A percentile compares a stretch with the other conserved stretches of the same genome.
These are phyloP conservation scores for Gloeopeniophorella convolvens DNA, from an alignment of 768 basidiomycete genomes.

Conservation along the genomic window DNA sequence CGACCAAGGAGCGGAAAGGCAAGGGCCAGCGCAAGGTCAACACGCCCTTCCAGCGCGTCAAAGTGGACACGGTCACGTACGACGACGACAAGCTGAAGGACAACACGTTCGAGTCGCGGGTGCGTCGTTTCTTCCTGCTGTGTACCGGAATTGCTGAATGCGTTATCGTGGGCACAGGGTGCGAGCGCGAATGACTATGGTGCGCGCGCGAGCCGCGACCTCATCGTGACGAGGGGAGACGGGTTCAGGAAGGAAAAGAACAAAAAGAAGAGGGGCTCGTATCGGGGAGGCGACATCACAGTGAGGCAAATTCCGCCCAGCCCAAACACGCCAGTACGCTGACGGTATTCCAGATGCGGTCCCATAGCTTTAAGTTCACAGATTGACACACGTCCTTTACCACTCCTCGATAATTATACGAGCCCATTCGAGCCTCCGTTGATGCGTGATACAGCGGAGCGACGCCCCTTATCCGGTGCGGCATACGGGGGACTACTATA, in stretches of 20 bases:
- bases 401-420: background rate
- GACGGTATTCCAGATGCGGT: constrained; percentile 48
- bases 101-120: constrained; percentile 80
- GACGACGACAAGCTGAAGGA: constrained; percentile 46
- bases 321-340: background rate
- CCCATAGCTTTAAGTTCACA: constrained; percentile 83
- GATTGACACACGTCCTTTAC: constrained; percentile 27
- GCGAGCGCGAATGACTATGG: constrained; percentile 80
- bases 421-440: too few relatives aligned
- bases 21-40: constrained; percentile 37
- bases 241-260: constrained; percentile 99
- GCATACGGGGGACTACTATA: background rate
- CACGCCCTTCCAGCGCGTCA: constrained; percentile 76
- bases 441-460: too few relatives aligned
- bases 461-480: too few relatives aligned
- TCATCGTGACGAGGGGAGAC: constrained; percentile 89
- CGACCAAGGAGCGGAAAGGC: constrained; percentile 24
- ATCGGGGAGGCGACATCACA: constrained; percentile 92
- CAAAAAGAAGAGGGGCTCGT: constrained; percentile 97
- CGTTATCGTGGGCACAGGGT: constrained; percentile 35
- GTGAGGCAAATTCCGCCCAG: constrained; percentile 32
- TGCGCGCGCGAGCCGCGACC: constrained; percentile 72
- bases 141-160: constrained; percentile 5
- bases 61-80: constrained; percentile 50
- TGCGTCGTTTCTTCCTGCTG: constrained; percentile 28